These are phyloP conservation scores for Leccinum pellstonianum DNA, from an alignment of 768 basidiomycete genomes.

Conservation along the genomic window DNA sequence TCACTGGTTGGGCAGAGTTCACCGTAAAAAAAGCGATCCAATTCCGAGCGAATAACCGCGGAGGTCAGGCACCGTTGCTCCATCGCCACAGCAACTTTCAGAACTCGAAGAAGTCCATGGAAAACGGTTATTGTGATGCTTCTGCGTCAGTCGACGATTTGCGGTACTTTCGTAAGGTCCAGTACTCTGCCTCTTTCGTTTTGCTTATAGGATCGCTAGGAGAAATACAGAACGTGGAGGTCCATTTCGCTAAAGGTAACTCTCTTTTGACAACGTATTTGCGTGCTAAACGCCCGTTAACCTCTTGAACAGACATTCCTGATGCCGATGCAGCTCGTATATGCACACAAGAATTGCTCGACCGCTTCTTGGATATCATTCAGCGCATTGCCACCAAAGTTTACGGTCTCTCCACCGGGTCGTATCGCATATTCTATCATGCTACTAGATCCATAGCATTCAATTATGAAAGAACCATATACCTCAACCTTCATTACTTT, in stretches of 20 bases:
- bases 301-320: conserved; percentile 46
- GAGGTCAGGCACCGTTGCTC: too few relatives aligned
- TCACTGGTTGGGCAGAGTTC: not conserved
- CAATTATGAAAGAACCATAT: not conserved
- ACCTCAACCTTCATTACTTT: not conserved
- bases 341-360: conserved; percentile 40
- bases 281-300: not conserved
- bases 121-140: too few relatives aligned
- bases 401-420: conserved; percentile 59
- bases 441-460: not conserved
- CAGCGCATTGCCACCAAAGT: conserved; percentile 57
- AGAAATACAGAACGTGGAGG: conserved; percentile 52
- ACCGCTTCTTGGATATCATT: conserved; percentile 69
- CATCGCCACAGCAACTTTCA: too few relatives aligned
- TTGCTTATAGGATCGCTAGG: conserved; percentile 34
- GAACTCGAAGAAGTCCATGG: too few relatives aligned
- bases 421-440: not conserved
- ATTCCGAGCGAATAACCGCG: not conserved
- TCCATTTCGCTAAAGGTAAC: conserved; percentile 59
- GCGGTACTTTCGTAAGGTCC: too few relatives aligned
- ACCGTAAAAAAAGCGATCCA: not conserved
- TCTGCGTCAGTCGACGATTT: too few relatives aligned
- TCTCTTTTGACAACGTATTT: not conserved
- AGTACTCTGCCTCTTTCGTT: not conserved
- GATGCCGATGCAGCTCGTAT: conserved; percentile 35